These are phyloP conservation scores for Pichia eremophila DNA, from an alignment of 805 yeast species.

Conservation along the genomic window DNA sequence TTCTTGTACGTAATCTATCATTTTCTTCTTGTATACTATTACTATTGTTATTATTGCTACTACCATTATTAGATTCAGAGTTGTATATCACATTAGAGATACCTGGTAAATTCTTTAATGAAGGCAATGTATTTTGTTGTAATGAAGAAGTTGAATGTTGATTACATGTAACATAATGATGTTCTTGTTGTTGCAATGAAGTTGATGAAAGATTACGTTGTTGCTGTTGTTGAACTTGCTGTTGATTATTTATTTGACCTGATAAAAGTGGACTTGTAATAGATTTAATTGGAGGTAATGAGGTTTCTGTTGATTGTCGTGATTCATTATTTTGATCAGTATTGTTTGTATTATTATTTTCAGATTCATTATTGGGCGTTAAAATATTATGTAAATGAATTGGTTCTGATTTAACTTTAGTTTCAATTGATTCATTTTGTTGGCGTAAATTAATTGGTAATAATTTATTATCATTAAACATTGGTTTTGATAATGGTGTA, in stretches of 20 bases:
- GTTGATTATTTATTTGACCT: neutral
- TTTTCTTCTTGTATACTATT: constrained; percentile 5
- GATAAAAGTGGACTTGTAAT: neutral
- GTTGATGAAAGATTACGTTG: constrained; percentile 4
- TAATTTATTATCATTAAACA: constrained; percentile 11
- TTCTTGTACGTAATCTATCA: constrained; percentile 55
- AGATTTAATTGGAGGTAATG: neutral
- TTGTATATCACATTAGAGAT: constrained; percentile 6
- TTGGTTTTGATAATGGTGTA: constrained; percentile 11
- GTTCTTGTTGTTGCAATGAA: constrained; percentile 8
- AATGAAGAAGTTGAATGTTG: constrained; percentile 5
- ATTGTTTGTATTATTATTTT: neutral
- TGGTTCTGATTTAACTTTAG: constrained; percentile 5
- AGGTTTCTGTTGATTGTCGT: neutral
- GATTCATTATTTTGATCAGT: constrained; percentile 2
- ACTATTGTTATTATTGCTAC: neutral
- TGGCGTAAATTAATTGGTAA: constrained; percentile 20
- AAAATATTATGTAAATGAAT: constrained; percentile 11
- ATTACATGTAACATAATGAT: constrained; percentile 4
- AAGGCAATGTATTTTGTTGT: constrained; percentile 8
- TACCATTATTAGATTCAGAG: neutral
- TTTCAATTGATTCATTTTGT: neutral
- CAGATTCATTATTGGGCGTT: constrained; percentile 2
- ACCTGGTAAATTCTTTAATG: constrained; percentile 8
- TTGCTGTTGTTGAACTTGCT: neutral